Base-by-base conservation (phyloP, 805 yeast species). In the Maudiozyma turicensis region DNA sequence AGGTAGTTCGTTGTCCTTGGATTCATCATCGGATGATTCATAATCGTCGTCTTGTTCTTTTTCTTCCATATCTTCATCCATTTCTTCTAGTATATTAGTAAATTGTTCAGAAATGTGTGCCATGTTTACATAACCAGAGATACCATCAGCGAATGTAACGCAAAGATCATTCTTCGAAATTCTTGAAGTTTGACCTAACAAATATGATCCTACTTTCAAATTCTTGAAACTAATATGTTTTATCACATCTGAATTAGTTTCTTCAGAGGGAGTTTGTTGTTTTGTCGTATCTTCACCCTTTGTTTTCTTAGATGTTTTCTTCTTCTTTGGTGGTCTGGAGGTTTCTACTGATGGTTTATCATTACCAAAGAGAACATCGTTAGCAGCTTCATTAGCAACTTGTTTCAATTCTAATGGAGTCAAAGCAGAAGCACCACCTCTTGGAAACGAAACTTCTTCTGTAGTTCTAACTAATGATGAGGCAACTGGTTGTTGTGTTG, bases 361-460 rank as follows among this genome's bases (percentile, higher is more conserved):
- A 32, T 57, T 63, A 38, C 64, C 91, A 53, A 86, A 86, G 45
- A 90, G 71, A 40, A 86, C 93, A 69, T 93, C 99, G 54, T 78
- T 79, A 26, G 90, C 82, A 45, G 91, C 99, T 67, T 91, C 95
- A 63, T 88, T 89, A 40, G 95, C 83, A 46, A 91, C 91, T 63
- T 88, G 93, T 65, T 88, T 89, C 56, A 88, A 81, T 68, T 93
- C 99, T 55, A 93, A 71, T 6, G 98, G 89, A 3, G 95, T 79
- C 60, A 93, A 75, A 29, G 81, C 86, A 30, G 91, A 78, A 10
- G 84, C 80, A 46, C 99, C 99, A 58, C 99, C 99, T 80, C 99
- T 85, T 46, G 99, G 99, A 64, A 93, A 93, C 14, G 77, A 64
- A 28, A 65, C 66, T 40, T 68, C 72, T 32, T 70, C 73, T 40